These are phyloP conservation scores for Penicillium tannophilum DNA, from an alignment of 495 filamentous ascomycete species.

Conservation along the genomic window DNA sequence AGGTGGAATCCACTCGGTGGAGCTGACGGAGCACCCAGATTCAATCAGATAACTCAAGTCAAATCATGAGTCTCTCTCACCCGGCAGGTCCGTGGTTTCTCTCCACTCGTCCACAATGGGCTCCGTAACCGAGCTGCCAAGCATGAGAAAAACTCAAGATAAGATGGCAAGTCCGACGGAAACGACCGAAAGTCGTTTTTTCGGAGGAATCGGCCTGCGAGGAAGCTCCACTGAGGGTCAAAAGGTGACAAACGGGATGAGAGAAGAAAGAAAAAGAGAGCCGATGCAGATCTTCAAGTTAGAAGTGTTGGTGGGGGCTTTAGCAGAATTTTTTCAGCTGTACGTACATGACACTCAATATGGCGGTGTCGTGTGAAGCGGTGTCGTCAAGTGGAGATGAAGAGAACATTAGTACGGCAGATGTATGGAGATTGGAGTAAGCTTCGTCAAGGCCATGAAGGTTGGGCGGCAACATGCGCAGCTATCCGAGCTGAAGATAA, in stretches of 20 bases:
- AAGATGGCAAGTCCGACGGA: conserved; percentile 18
- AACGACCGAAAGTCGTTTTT: background rate
- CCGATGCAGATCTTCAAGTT: background rate
- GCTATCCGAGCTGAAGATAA: background rate
- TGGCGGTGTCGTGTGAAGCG: too few relatives aligned
- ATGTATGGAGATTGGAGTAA: background rate
- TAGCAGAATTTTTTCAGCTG: background rate
- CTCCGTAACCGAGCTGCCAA: conserved; percentile 22
- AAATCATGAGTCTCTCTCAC: conserved; percentile 20
- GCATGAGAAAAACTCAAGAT: conserved; percentile 13
- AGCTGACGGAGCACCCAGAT: conserved; percentile 31
- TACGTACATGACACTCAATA: background rate
- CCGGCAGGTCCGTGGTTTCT: conserved; percentile 18
- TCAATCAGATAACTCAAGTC: conserved; percentile 34
- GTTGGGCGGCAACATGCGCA: background rate
- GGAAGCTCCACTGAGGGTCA: background rate
- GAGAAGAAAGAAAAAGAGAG: background rate
- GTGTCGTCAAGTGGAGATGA: too few relatives aligned
- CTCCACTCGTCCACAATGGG: conserved; percentile 18
- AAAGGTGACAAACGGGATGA: conserved; percentile 1
- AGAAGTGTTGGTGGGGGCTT: background rate
- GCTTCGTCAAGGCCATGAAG: background rate
- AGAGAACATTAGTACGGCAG: too few relatives aligned
- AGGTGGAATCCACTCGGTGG: conserved; percentile 26
- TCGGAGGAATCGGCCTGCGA: background rate